A percentile compares a stretch with the other conserved stretches of the same genome.
phyloP scores from a whole-genome alignment of 352 stramenopile genomes.

The Peronospora farinosa region DNA sequence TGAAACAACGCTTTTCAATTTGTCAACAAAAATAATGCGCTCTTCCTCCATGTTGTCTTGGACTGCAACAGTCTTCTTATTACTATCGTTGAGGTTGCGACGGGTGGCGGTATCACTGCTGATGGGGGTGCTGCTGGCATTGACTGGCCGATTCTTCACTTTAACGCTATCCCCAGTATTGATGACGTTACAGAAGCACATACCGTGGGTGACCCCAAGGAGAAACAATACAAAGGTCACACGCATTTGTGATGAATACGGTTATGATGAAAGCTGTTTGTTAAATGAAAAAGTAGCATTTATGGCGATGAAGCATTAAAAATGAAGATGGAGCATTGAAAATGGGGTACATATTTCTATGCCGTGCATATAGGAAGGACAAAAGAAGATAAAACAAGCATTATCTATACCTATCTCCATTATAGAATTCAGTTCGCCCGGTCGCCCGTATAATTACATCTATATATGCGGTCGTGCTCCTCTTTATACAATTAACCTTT shows the following conservation, averaged over 20 bases:
- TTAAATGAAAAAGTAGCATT: background rate
- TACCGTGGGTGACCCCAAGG: background rate
- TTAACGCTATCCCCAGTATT: slow-evolving; percentile 1
- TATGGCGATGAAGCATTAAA: no score
- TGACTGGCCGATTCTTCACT: background rate
- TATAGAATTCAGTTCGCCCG: no score
- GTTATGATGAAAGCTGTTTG: background rate
- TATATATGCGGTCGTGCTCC: no score
- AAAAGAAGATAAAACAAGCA: no score
- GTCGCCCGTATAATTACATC: no score
- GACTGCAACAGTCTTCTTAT: background rate
- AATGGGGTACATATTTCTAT: no score
- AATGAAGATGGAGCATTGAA: no score
- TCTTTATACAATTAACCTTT: no score
- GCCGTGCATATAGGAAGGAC: no score
- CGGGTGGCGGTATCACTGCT: background rate
- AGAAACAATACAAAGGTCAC: slow-evolving; percentile 2
- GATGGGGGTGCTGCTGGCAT: background rate
- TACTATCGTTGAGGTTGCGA: slow-evolving; percentile 11
- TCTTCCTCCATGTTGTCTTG: slow-evolving; percentile 3
- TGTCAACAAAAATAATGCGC: background rate
- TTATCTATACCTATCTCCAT: no score
- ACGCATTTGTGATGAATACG: background rate
- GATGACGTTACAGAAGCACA: slow-evolving; percentile 2
- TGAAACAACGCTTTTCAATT: background rate